phyloP scores from a whole-genome alignment of 108 stramenopile species.

The Aurantiochytrium sp. region DNA sequence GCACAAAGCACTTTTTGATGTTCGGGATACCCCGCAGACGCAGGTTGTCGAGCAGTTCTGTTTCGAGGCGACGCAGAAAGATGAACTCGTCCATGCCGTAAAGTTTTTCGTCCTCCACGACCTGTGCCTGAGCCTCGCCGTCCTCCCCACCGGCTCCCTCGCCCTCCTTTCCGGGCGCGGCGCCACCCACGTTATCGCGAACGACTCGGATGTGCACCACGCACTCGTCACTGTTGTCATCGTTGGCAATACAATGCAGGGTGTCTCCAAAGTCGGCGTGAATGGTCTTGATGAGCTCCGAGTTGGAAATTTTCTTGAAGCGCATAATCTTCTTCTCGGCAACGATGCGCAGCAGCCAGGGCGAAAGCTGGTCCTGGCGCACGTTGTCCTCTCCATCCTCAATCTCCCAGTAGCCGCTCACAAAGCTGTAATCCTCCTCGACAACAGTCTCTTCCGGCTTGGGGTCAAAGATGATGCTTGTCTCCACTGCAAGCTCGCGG shows the following conservation, averaged over 20 bases:
- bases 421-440: slow-evolving; percentile 75
- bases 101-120: slow-evolving; percentile 66
- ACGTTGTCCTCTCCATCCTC: slow-evolving; percentile 70
- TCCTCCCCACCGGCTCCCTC: slow-evolving; percentile 29
- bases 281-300: slow-evolving; percentile 53
- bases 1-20: slow-evolving; percentile 91
- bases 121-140: slow-evolving; percentile 10
- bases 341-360: slow-evolving; percentile 94
- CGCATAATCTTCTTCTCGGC: slow-evolving; percentile 75
- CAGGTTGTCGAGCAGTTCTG: slow-evolving; percentile 71
- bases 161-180: not conserved
- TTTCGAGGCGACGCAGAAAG: slow-evolving; percentile 84
- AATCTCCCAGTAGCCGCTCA: slow-evolving; percentile 81
- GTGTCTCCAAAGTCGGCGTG: slow-evolving; percentile 71
- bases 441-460: slow-evolving; percentile 81
- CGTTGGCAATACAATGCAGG: slow-evolving; percentile 76
- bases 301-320: slow-evolving; percentile 48
- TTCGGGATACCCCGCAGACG: slow-evolving; percentile 81
- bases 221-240: slow-evolving; percentile 82
- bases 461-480: slow-evolving; percentile 95
- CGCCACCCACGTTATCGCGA: slow-evolving; percentile 20
- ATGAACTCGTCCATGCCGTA: slow-evolving; percentile 77
- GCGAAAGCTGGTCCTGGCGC: slow-evolving; percentile 62
- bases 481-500: slow-evolving; percentile 73
- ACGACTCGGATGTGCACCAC: slow-evolving; percentile 78